Evolutionary conservation across 2,329 filamentous ascomycete genomes (phyloP), one percentile per base, ranked within the genome.

Genomic region (Sporothrix schenckii): DNA sequence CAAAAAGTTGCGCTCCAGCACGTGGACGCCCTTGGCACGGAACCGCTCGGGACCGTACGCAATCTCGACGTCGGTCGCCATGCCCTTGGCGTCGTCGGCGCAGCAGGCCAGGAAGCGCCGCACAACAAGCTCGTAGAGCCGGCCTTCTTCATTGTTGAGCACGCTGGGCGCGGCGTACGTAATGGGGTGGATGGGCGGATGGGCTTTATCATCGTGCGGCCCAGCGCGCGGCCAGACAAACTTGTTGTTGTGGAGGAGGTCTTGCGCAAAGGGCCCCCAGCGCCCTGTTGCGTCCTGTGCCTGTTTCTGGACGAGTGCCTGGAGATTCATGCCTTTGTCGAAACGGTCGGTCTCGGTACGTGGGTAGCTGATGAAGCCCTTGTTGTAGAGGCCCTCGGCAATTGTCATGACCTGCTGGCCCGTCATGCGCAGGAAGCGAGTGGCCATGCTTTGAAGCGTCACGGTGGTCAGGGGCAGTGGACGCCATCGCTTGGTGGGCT

Each of bases 291-390:
- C 81, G 77, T 93, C 92, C 71, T 89, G 88, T 0, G 87, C 88
- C 79, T 99, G 95, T 77, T 96, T 97, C 76, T 92, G 88, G 21
- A 97, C 87, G 10, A 99, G 83, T 27, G 85, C 87, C 73, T 87
- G 88, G 24, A 99, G 84, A 77, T 98, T 90, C 83, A 98, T 97
- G 4, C 87, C 94, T 76, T 88, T 88, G 76, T 97, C 94, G 77
- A 98, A 99, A 44, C 94, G 91, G 79, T 99, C 95, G 0, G 95
- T 99, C 80, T 99, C 95, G 0, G 95, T 99, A 80, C 95, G 89
- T 1, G 95, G 95, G 80, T 99, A 99, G 79, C 94, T 97, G 80
- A 99, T 97, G 81, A 94, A 98, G 0, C 95, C 95, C 79, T 91
- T 93, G 63, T 93, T 94, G 82, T 99, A 99, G 2, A 99, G 86